phyloP scores from a whole-genome alignment of 495 filamentous ascomycete genomes.

The Lasiosphaeria ovina region DNA sequence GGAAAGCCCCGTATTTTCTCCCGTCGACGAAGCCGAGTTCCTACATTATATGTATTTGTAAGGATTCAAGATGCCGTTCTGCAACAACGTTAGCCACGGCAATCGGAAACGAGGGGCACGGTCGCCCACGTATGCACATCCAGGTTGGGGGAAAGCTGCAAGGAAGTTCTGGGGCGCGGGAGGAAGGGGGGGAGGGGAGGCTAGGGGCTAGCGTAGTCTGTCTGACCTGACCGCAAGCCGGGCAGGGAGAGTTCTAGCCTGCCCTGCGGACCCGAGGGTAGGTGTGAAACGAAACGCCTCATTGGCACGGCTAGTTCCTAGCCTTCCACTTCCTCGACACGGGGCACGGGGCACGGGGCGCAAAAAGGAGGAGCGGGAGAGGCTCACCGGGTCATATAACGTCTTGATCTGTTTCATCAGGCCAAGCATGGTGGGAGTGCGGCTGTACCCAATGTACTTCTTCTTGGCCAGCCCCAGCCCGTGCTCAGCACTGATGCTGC shows the following conservation, averaged over 20 bases:
- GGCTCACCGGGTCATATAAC: slow-evolving; percentile 84
- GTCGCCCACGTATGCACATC: background rate
- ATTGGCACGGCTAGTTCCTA: too few relatives aligned
- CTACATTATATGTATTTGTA: slow-evolving; percentile 70
- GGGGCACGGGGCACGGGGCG: too few relatives aligned
- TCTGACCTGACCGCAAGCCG: too few relatives aligned
- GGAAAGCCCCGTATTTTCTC: background rate
- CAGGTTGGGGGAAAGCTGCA: background rate
- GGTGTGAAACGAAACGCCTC: too few relatives aligned
- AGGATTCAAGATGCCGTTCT: slow-evolving; percentile 87
- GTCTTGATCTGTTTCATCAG: slow-evolving; percentile 94
- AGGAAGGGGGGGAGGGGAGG: too few relatives aligned
- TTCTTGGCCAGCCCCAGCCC: slow-evolving; percentile 93
- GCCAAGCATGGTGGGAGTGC: slow-evolving; percentile 77
- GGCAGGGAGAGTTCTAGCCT: background rate
- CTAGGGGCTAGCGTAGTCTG: too few relatives aligned
- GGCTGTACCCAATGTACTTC: slow-evolving; percentile 87
- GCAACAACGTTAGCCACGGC: slow-evolving; percentile 13
- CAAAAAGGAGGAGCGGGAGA: background rate
- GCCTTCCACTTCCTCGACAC: too few relatives aligned
- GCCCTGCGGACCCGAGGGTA: too few relatives aligned
- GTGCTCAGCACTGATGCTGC: slow-evolving; percentile 95
- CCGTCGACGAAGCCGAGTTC: background rate
- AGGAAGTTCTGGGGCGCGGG: too few relatives aligned
- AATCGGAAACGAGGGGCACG: background rate